Percentiles rank a stretch among this genome's conserved stretches.
These are phyloP conservation scores for Climacium dendroides DNA, from an alignment of 225 moss, liverwort and hornwort genomes.

Conservation along the genomic window DNA sequence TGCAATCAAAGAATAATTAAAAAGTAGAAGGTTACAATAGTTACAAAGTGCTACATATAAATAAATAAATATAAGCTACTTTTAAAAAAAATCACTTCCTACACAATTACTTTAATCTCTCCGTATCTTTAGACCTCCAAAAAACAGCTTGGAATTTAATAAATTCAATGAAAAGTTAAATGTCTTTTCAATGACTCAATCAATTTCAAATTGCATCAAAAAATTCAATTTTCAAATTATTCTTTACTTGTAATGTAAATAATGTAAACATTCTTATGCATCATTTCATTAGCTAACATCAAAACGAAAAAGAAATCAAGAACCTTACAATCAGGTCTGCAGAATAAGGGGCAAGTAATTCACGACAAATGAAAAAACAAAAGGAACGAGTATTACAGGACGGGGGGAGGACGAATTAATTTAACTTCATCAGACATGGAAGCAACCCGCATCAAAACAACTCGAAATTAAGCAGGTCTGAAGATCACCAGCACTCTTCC, in stretches of 20 bases:
- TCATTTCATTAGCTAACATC: not conserved
- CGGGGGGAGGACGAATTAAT: accelerated
- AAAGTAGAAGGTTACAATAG: too few relatives aligned
- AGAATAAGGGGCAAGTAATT: not conserved
- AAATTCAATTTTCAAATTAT: not conserved
- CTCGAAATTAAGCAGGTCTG: not conserved
- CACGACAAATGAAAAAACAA: not conserved
- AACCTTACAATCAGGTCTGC: too few relatives aligned
- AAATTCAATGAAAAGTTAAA: not conserved
- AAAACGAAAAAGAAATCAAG: not conserved
- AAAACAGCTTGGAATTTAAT: too few relatives aligned
- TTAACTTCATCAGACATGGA: not conserved
- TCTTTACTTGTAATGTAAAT: not conserved
- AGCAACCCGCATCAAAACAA: not conserved
- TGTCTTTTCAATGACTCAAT: too few relatives aligned
- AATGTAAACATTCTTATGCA: too few relatives aligned
- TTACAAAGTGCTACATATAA: too few relatives aligned
- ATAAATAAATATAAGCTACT: too few relatives aligned
- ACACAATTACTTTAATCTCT: too few relatives aligned
- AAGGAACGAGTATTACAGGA: too few relatives aligned
- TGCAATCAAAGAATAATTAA: too few relatives aligned
- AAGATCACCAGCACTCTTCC: not conserved
- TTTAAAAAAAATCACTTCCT: too few relatives aligned
- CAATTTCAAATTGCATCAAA: not conserved
- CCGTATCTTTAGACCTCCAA: too few relatives aligned